phyloP scores from a whole-genome alignment of 2,329 filamentous ascomycete genomes.

The Botrytis byssoidea region DNA sequence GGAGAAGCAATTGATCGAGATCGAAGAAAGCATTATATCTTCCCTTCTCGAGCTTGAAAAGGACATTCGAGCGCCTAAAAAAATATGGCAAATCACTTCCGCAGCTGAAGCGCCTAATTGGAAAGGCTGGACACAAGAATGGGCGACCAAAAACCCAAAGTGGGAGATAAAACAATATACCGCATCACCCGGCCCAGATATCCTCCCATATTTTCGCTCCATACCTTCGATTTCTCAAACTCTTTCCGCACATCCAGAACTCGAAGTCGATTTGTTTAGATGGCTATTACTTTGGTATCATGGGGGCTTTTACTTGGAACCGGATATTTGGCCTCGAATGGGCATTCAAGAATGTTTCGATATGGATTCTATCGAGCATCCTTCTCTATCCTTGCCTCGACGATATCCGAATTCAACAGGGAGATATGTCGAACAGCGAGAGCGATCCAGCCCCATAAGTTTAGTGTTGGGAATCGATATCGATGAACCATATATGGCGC shows the following conservation, averaged over 20 bases:
- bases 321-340: constrained; percentile 29
- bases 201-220: constrained; percentile 23
- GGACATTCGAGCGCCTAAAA: constrained; percentile 20
- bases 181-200: constrained; percentile 11
- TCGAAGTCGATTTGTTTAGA: constrained; percentile 26
- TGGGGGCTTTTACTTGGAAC: constrained; percentile 28
- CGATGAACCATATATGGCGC: constrained; percentile 32
- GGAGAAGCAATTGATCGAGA: constrained; percentile 23
- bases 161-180: constrained; percentile 26
- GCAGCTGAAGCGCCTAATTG: constrained; percentile 11
- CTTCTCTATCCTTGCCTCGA: neutral
- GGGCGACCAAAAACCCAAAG: constrained; percentile 25
- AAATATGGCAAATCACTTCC: constrained; percentile 30
- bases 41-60: constrained; percentile 21
- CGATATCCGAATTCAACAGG: neutral
- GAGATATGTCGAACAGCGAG: constrained; percentile 8
- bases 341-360: constrained; percentile 25
- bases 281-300: constrained; percentile 32
- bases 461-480: constrained; percentile 30
- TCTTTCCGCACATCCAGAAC: constrained; percentile 13
- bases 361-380: constrained; percentile 14
- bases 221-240: constrained; percentile 25
- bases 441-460: constrained; percentile 24
- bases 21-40: constrained; percentile 22
- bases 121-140: constrained; percentile 26